Base-by-base conservation (phyloP, 192 early-diverging fungal species). In the Coemansia sp. region DNA sequence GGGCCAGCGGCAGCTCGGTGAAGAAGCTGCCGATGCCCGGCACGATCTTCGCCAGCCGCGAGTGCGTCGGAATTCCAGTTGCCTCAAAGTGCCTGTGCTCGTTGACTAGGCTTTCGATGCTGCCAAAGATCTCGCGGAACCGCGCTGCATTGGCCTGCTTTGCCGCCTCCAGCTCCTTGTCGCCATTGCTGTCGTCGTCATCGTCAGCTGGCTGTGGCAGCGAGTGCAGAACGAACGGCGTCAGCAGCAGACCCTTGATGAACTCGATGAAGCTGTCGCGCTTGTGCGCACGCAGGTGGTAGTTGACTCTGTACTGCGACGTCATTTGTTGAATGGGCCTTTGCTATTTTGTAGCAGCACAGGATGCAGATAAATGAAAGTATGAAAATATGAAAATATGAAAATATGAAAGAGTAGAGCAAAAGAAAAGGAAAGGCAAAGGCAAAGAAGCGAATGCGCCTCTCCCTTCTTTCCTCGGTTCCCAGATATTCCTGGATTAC, bases 261-360 rank as follows among this genome's bases (percentile, higher is more conserved):
- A 94, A 96, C 82, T 92, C 89, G 66, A 94, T 94, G 59, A 94
- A 88, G 48, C 84, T 82, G 76, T 95, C 94, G 54, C 92, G 87
- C 84, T 95, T 95, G 84, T 94, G 91, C n/a, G 84, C 82, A 27
- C 86, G 81, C 33, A 86, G 57, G 34, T 85, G 80, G 71, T 82
- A 86, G 72, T 77, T 84, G 29, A 79, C 70, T 22, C 73, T 53
- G 61, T 79, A 81, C 33, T 75, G 65, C 36, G 74, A 82, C 8
- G 81, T 81, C 80, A 82, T 84, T 17, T 11, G 9, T 40, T 6
- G n/a, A n/a, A n/a, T n/a, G n/a, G n/a, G n/a, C n/a, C n/a, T n/a
- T n/a, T n/a, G n/a, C n/a, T n/a, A n/a, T n/a, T n/a, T n/a, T n/a
- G n/a, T n/a, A n/a, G n/a, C n/a, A n/a, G n/a, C n/a, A n/a, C n/a